These are phyloP conservation scores for Wickerhamomyces alni DNA, from an alignment of 805 yeast genomes.

Conservation along the genomic window DNA sequence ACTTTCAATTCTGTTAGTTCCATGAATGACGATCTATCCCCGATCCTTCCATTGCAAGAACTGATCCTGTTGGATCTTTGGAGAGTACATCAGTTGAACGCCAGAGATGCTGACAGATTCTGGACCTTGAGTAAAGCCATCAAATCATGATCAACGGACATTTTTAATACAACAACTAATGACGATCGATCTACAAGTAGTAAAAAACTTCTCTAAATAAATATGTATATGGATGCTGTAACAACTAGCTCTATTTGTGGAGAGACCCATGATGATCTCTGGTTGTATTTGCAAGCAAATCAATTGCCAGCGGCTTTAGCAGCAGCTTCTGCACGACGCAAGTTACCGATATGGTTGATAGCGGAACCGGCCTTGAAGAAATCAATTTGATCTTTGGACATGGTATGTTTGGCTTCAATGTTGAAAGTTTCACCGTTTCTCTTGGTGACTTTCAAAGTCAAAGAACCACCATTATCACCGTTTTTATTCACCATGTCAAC, in stretches of 20 bases:
- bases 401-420: constrained; percentile 83
- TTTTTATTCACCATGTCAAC: constrained; percentile 69
- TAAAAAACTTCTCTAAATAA: neutral
- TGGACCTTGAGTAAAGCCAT: constrained; percentile 59
- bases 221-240: neutral
- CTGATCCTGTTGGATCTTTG: constrained; percentile 62
- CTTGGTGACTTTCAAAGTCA: constrained; percentile 70
- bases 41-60: constrained; percentile 35
- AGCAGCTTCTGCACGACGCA: constrained; percentile 30
- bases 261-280: too few relatives aligned
- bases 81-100: constrained; percentile 58
- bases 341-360: constrained; percentile 79
- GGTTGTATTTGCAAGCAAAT: neutral
- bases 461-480: constrained; percentile 83
- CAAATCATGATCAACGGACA: neutral
- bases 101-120: constrained; percentile 58
- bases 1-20: constrained; percentile 17
- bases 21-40: constrained; percentile 23
- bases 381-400: constrained; percentile 93
- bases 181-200: too few relatives aligned
- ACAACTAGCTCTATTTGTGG: too few relatives aligned
- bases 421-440: constrained; percentile 62
- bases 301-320: constrained; percentile 1
- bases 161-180: too few relatives aligned
- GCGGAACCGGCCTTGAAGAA: constrained; percentile 98